phyloP scores from a whole-genome alignment of 345 rosid species.

The Erysimum cheiranthoides region DNA sequence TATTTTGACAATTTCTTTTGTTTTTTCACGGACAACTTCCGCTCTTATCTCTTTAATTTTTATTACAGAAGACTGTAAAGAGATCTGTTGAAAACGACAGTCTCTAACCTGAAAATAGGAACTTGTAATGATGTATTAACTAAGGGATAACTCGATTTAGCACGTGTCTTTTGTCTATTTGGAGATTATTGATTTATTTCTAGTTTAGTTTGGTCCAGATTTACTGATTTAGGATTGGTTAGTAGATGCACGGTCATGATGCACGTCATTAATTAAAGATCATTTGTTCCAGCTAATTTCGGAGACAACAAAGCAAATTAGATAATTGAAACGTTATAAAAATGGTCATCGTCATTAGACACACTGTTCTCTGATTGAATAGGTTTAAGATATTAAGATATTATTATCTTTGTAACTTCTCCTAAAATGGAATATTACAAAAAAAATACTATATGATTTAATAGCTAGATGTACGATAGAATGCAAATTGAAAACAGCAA shows the following conservation, averaged over 20 bases:
- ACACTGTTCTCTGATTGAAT: not conserved
- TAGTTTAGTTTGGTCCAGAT: slow-evolving; percentile 1
- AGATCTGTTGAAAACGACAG: not conserved
- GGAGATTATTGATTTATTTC: not conserved
- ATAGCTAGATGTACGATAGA: no score
- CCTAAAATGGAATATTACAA: not conserved
- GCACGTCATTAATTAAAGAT: not conserved
- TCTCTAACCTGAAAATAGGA: slow-evolving; percentile 6
- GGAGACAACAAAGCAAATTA: not conserved
- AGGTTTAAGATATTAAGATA: not conserved
- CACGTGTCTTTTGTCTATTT: not conserved
- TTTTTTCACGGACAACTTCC: slow-evolving; percentile 31
- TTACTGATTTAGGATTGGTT: not conserved
- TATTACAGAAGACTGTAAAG: slow-evolving; percentile 30
- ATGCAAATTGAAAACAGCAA: not conserved
- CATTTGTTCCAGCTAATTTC: not conserved
- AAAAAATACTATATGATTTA: not conserved
- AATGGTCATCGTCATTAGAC: not conserved
- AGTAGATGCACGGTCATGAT: not conserved
- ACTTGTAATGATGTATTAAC: slow-evolving; percentile 24
- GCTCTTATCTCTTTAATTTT: not conserved
- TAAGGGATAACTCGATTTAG: not conserved
- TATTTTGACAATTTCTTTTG: slow-evolving; percentile 28
- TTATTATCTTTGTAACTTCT: not conserved
- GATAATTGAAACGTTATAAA: not conserved